phyloP scores from a whole-genome alignment of 2,329 filamentous ascomycete genomes.

The Trichoderma koningiopsis region DNA sequence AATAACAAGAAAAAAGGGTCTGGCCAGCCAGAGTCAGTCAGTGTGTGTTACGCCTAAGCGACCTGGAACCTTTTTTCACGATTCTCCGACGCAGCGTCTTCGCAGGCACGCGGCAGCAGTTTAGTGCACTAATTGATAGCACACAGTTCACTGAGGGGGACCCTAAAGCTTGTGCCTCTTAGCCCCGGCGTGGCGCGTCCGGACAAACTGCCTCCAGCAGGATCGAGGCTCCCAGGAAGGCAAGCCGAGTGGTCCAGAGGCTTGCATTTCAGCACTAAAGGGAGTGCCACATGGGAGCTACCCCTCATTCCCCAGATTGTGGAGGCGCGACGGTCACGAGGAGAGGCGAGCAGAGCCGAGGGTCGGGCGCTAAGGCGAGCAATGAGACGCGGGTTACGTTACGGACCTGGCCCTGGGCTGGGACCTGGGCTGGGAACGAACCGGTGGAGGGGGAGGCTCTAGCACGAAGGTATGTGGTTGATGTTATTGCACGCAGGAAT shows the following conservation, averaged over 20 bases:
- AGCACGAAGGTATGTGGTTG: too few species aligned
- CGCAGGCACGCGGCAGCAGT: neutral
- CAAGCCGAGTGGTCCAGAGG: neutral
- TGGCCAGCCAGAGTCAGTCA: neutral
- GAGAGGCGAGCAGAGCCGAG: neutral
- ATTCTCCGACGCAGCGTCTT: neutral
- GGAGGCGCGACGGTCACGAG: slow-evolving; percentile 24
- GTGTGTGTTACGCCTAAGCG: neutral
- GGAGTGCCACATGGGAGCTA: slow-evolving; percentile 7
- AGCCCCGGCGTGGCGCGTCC: neutral
- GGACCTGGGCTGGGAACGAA: neutral
- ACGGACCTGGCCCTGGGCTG: neutral
- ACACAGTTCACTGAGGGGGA: too few species aligned
- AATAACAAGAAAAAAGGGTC: neutral
- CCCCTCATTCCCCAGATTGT: slow-evolving; percentile 26
- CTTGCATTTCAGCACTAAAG: neutral
- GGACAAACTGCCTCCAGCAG: slow-evolving; percentile 25
- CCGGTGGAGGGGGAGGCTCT: neutral
- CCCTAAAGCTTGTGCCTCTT: neutral
- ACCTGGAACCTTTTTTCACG: neutral
- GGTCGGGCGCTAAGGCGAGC: neutral
- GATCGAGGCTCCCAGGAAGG: slow-evolving; percentile 2
- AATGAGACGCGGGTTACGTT: neutral
- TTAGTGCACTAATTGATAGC: neutral
- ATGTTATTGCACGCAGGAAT: too few species aligned